These are phyloP conservation scores for Rhizopogon roseolus DNA, from an alignment of 768 basidiomycete species.

Conservation along the genomic window DNA sequence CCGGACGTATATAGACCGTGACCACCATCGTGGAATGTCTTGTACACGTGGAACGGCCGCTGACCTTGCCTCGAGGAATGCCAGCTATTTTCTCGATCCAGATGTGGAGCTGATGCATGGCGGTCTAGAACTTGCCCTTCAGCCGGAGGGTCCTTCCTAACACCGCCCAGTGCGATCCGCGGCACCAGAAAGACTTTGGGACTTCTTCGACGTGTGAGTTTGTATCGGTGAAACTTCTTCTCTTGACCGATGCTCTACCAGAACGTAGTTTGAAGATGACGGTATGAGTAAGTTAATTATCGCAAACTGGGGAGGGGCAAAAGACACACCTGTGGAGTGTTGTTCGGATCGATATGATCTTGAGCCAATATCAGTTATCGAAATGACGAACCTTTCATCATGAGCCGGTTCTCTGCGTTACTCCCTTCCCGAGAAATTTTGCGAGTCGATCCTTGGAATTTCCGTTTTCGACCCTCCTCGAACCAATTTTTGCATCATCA, in stretches of 20 bases:
- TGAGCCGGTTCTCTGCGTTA: slow-evolving; percentile 1
- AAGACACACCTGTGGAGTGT: slow-evolving; percentile 38
- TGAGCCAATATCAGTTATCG: slow-evolving; percentile 8
- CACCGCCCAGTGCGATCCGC: slow-evolving; percentile 19
- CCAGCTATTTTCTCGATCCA: not conserved
- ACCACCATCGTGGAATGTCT: not conserved
- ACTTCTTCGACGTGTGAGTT: slow-evolving; percentile 58
- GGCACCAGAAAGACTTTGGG: slow-evolving; percentile 48
- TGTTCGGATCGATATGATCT: slow-evolving; percentile 40
- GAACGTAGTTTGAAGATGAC: slow-evolving; percentile 50
- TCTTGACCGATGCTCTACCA: slow-evolving; percentile 18
- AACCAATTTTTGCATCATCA: not conserved
- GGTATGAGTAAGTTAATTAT: not conserved
- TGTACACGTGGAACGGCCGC: not conserved
- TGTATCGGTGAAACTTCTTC: not conserved
- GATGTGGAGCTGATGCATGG: slow-evolving; percentile 5
- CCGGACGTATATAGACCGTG: not conserved
- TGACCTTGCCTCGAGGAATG: not conserved
- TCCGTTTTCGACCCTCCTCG: slow-evolving; percentile 1
- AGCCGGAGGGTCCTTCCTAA: slow-evolving; percentile 1
- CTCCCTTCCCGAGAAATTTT: slow-evolving; percentile 11
- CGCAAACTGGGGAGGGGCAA: not conserved
- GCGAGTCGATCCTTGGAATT: slow-evolving; percentile 1
- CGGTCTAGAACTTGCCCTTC: slow-evolving; percentile 22
- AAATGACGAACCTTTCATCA: not conserved